Conservation (phyloP, 1,139 yeast genomes). For the Debaryomyces coudertii region DNA sequence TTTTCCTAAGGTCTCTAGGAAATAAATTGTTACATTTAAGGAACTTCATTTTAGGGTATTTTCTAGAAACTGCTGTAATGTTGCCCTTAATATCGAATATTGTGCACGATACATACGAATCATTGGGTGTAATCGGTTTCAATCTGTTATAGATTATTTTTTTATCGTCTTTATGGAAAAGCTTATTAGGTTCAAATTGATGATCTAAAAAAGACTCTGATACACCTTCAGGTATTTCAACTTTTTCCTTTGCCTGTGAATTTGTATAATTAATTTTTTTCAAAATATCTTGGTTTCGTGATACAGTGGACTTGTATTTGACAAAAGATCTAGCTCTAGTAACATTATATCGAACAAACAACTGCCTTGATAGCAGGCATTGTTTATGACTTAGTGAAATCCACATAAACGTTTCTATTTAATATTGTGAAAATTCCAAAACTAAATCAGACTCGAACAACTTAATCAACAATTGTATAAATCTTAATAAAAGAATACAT, state of each 20-base stretch:
- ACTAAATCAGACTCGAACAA: background rate
- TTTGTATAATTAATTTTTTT: conserved; percentile 1
- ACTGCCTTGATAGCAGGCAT: background rate
- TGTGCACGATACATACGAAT: conserved; percentile 64
- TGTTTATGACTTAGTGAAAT: background rate
- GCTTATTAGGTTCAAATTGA: background rate
- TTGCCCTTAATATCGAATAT: conserved; percentile 75
- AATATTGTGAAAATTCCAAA: background rate
- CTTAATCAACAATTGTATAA: background rate
- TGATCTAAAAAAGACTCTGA: background rate
- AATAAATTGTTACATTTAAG: conserved; percentile 73
- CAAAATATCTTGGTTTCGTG: conserved; percentile 11
- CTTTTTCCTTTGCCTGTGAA: background rate
- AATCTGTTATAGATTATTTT: conserved; percentile 31
- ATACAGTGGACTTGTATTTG: conserved; percentile 9
- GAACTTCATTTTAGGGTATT: conserved; percentile 75
- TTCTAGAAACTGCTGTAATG: conserved; percentile 73
- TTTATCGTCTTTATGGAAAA: background rate
- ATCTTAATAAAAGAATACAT: background rate
- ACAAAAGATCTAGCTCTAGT: background rate
- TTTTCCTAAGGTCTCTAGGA: conserved; percentile 82
- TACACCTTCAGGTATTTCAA: background rate
- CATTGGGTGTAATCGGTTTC: conserved; percentile 62
- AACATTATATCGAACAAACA: background rate
- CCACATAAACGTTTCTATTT: background rate